phyloP scores from a whole-genome alignment of 73 alveolate species.

The Symbiodinium natans region DNA sequence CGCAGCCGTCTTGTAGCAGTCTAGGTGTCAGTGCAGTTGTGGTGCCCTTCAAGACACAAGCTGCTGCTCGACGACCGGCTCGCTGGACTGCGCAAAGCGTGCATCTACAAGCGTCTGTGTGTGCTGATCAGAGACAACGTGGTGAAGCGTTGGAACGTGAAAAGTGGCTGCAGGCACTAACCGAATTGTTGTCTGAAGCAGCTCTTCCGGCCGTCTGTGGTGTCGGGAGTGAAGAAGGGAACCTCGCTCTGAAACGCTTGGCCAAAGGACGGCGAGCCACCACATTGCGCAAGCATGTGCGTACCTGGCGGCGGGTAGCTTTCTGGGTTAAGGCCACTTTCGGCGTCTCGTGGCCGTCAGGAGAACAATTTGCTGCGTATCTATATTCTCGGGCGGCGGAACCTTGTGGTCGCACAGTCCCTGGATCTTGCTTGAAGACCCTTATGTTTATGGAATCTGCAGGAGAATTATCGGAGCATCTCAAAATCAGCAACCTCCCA shows the following conservation, averaged over 20 bases:
- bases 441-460: background rate
- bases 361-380: background rate
- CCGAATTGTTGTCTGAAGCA: too few species aligned
- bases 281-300: conserved; percentile 41
- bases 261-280: conserved; percentile 8
- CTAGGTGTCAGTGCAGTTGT: too few species aligned
- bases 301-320: background rate
- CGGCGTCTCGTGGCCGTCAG: background rate
- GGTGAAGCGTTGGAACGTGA: too few species aligned
- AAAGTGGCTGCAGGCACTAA: too few species aligned
- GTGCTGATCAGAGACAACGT: too few species aligned
- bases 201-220: too few species aligned
- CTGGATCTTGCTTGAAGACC: background rate
- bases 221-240: too few species aligned
- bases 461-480: background rate
- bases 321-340: background rate
- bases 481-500: background rate
- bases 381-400: conserved; percentile 19
- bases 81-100: too few species aligned
- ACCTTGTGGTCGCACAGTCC: conserved; percentile 31
- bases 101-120: too few species aligned
- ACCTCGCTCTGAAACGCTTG: background rate
- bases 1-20: too few species aligned
- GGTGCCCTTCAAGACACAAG: too few species aligned
- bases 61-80: too few species aligned